Percentiles rank a stretch among this genome's conserved stretches.
Evolutionary conservation across 331 rosid species (phyloP).

Genomic region (Arachis monticola): DNA sequence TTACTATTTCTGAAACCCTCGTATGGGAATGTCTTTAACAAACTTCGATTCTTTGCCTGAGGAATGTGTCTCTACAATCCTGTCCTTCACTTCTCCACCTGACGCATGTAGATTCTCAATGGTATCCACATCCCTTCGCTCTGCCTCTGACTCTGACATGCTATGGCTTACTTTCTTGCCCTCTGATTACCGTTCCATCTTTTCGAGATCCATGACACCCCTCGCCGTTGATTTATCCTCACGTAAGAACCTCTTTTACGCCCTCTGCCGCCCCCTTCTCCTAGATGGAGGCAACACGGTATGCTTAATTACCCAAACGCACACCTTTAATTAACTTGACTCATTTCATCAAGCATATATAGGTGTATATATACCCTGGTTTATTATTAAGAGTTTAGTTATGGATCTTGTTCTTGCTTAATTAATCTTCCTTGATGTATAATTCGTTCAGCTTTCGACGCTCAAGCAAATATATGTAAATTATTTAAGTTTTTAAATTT

Average conservation of each 20-base stretch:
- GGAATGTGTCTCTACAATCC: constrained; percentile 52
- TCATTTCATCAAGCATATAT: not conserved
- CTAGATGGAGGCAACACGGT: constrained; percentile 58
- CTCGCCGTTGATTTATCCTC: constrained; percentile 36
- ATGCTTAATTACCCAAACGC: not conserved
- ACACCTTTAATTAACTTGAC: not conserved
- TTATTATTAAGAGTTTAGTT: not conserved
- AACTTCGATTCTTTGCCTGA: constrained; percentile 48
- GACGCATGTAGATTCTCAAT: constrained; percentile 50
- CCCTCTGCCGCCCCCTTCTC: constrained; percentile 47
- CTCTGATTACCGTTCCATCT: constrained; percentile 33
- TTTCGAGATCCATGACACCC: constrained; percentile 39
- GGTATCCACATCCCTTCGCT: constrained; percentile 49
- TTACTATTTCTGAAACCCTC: not conserved
- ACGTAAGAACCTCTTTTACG: constrained; percentile 49
- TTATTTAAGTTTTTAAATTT: too few relatives aligned
- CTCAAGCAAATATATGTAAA: too few relatives aligned
- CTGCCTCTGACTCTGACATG: constrained; percentile 47
- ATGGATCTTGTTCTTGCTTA: not conserved
- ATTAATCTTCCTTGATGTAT: not conserved
- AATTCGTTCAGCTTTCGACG: too few relatives aligned
- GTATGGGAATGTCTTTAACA: constrained; percentile 21
- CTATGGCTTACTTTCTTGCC: constrained; percentile 59
- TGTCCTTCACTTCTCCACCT: constrained; percentile 50
- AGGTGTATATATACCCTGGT: too few relatives aligned